Base-by-base conservation (phyloP, 2,329 filamentous ascomycete genomes). In the Penicillium digitatum region DNA sequence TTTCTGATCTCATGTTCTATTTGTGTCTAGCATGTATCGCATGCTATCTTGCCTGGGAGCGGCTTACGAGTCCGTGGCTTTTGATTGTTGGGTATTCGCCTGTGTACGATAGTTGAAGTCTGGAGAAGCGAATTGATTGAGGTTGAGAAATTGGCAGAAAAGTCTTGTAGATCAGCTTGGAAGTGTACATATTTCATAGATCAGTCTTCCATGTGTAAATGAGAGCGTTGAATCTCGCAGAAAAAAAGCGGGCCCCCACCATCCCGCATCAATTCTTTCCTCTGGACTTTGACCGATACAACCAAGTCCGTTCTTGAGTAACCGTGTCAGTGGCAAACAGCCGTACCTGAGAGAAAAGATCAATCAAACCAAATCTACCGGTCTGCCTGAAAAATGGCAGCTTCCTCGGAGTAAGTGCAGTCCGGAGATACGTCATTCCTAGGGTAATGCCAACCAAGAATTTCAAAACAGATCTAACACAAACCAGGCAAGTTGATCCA, bases 91-190 rank as follows among this genome's bases (percentile, higher is more conserved):
- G 50, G 51, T 27, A 54, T 57, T 56, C 55, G 58, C 51, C 48
- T 50, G 52, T 65, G 63, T 65, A 65, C 60, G 63, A 65, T 65
- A 65, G 50, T 55, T 55, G 58, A 42, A 49, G 50, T 49, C 38
- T 59, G 54, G 52, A 58, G 40, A 57, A 48, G 55, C 43, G 53
- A 62, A 62, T 60, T 49, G 49, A 61, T 62, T 61, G 61, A 26
- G 35, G 48, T 42, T 40, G 18, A 47, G 24, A 18, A 48, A 35
- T 40, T 37, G 16, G 12, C 20, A 37, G n/a, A 16, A 38, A 31
- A n/a, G 5, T 14, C 27, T 11, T 4, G 20, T 24, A 48, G 38
- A 20, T 20, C 22, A 48, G 18, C 5, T 4, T 11, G 20, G 42
- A 20, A 18, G 18, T 42, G 5, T 5, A 26, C 12, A 35, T 32